phyloP scores from a whole-genome alignment of 306 rosid genomes.

The Malus asiatica region DNA sequence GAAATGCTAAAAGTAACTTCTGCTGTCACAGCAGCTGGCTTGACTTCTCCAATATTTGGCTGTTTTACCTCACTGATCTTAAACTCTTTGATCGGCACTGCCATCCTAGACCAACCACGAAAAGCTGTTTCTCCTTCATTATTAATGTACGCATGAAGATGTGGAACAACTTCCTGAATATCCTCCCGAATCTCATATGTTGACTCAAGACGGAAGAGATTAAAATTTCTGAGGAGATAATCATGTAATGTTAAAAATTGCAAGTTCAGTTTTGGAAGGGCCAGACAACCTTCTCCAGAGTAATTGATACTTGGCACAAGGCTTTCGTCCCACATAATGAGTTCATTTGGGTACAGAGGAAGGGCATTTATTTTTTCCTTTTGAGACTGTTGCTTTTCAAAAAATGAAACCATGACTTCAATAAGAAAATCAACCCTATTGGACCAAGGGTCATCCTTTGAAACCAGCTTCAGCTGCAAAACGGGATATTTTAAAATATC shows the following conservation, averaged over 20 bases:
- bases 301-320: slow-evolving; percentile 97
- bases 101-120: slow-evolving; percentile 99
- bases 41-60: slow-evolving; percentile 97
- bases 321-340: slow-evolving; percentile 99
- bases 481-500: not conserved
- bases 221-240: slow-evolving; percentile 87
- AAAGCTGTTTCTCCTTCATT: slow-evolving; percentile 84
- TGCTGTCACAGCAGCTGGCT: slow-evolving; percentile 91
- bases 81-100: slow-evolving; percentile 79
- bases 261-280: slow-evolving; percentile 92
- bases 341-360: slow-evolving; percentile 95
- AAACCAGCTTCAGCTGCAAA: slow-evolving; percentile 84
- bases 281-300: slow-evolving; percentile 97
- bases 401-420: slow-evolving; percentile 90
- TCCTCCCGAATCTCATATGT: slow-evolving; percentile 98
- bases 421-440: slow-evolving; percentile 84
- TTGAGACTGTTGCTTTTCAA: slow-evolving; percentile 93
- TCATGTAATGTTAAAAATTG: slow-evolving; percentile 98
- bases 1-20: slow-evolving; percentile 79
- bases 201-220: slow-evolving; percentile 96
- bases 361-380: slow-evolving; percentile 97
- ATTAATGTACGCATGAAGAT: slow-evolving; percentile 84
- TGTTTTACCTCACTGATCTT: slow-evolving; percentile 78
- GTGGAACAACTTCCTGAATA: slow-evolving; percentile 94
- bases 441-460: slow-evolving; percentile 91